Evolutionary conservation across 2,329 filamentous ascomycete species (phyloP), one percentile per base, ranked within the genome.

Genomic region (Fusarium goolgardi): DNA sequence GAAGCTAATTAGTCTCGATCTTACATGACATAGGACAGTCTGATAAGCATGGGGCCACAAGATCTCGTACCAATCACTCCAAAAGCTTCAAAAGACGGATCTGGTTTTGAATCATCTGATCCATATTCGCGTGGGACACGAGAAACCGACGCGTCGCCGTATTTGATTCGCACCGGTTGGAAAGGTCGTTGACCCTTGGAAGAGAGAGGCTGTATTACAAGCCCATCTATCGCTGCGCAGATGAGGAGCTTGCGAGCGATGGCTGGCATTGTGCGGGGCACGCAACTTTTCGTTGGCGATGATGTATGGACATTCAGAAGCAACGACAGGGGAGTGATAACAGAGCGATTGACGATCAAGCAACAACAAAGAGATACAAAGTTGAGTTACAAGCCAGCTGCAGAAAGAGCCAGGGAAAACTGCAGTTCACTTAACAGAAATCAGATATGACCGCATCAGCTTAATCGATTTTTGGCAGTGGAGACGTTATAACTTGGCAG

Each of bases 211-310:
- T 96, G 92, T 44, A 97, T 85, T 67, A 97, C 83, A 53, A 97
- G 84, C 59, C 94, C 94, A 75, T 97, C 94, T 55, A 90, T 87
- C 27, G 93, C 89, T 56, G 94, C 93, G 78, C 90, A 90, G 71
- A 97, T 88, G 69, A 94, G 77, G 56, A 97, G 81, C 80, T 96
- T 96, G 76, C 92, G 91, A 61, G 91, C 89, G 63, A 97, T 82
- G 69, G 86, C 85, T 57, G 93, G 90, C 93, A 96, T 96, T 58
- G 67, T 78, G 73, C 69, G 66, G 53, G 60, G 50, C 57, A 63
- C 59, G 59, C 59, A 39, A 45, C 20, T 57, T 29, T 34, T 57
- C 35, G 66, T 61, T 58, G 60, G 27, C 44, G 25, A 49, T 34
- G 23, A 40, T 46, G 21, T 27, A 37, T 40, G 54, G 41, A 41